phyloP scores from a whole-genome alignment of 352 stramenopile species.

The Pythium scleroteichum region DNA sequence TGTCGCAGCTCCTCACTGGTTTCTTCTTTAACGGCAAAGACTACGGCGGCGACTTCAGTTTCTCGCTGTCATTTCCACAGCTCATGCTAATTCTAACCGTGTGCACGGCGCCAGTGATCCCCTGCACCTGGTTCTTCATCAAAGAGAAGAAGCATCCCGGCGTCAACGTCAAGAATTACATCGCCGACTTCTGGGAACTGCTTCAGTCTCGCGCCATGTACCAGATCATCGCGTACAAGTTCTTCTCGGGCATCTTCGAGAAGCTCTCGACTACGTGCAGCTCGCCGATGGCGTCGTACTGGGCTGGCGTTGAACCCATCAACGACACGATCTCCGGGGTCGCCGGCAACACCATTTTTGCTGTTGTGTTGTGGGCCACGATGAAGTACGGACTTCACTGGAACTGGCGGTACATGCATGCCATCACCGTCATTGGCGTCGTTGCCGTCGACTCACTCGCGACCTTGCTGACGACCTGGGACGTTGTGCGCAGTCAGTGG shows the following conservation, averaged over 20 bases:
- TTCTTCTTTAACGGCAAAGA: constrained; percentile 26
- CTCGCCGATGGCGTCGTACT: constrained; percentile 14
- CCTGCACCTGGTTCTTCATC: constrained; percentile 25
- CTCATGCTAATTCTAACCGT: constrained; percentile 13
- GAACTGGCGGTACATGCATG: constrained; percentile 19
- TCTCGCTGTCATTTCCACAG: constrained; percentile 10
- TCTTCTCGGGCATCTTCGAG: constrained; percentile 11
- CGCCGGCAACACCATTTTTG: constrained; percentile 10
- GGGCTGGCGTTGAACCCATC: constrained; percentile 12
- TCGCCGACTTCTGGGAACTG: constrained; percentile 19
- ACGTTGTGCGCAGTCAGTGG: constrained; percentile 27
- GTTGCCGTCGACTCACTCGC: constrained; percentile 6
- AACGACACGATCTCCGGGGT: constrained; percentile 22
- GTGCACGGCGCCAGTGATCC: constrained; percentile 17
- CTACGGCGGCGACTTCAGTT: constrained; percentile 8
- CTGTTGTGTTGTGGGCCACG: constrained; percentile 8
- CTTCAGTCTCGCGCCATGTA: constrained; percentile 24
- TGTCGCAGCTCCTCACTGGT: constrained; percentile 14
- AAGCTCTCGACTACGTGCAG: constrained; percentile 2
- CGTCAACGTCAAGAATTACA: constrained; percentile 16
- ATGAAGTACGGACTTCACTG: constrained; percentile 20
- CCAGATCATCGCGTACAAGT: constrained; percentile 16
- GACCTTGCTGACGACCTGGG: constrained; percentile 14
- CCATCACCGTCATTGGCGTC: constrained; percentile 3
- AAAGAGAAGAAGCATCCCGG: constrained; percentile 9